Conservation (phyloP, 257 asterid species). For the Rhazya stricta region DNA sequence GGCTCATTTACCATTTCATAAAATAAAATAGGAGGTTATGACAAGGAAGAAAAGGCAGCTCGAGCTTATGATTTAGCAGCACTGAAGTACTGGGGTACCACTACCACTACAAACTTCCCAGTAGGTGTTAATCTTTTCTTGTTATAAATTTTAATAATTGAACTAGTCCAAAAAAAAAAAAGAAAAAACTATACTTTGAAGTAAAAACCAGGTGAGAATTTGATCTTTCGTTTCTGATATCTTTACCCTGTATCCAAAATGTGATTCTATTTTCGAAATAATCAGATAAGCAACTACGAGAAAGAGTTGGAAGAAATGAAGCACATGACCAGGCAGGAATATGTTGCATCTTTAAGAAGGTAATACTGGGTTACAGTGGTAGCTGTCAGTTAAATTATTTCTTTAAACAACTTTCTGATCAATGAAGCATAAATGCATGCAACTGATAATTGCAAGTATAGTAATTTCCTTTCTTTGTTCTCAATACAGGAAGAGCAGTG, state of each 20-base stretch:
- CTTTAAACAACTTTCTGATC: not conserved
- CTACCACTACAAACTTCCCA: slow-evolving; percentile 88
- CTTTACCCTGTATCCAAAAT: not conserved
- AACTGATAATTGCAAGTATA: slow-evolving; percentile 1
- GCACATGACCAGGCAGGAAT: slow-evolving; percentile 85
- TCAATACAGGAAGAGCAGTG: slow-evolving; percentile 72
- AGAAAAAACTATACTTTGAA: not conserved
- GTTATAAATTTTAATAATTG: not conserved
- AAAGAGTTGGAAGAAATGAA: slow-evolving; percentile 90
- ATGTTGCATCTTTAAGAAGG: slow-evolving; percentile 87
- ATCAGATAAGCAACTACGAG: slow-evolving; percentile 72
- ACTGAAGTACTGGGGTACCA: slow-evolving; percentile 80
- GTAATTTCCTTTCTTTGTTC: not conserved
- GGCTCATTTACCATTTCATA: not conserved
- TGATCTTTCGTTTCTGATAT: not conserved
- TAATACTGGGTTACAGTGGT: slow-evolving; percentile 8
- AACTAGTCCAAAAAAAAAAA: too few species aligned
- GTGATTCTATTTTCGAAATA: not conserved
- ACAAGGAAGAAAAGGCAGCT: slow-evolving; percentile 94
- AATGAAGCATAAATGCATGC: not conserved
- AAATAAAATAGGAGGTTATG: slow-evolving; percentile 65
- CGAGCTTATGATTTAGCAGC: slow-evolving; percentile 95
- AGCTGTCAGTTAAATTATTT: not conserved
- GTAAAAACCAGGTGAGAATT: not conserved
- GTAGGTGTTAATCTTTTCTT: slow-evolving; percentile 29